Conservation (phyloP, 352 stramenopile genomes). For the Phytopythium montanum region DNA sequence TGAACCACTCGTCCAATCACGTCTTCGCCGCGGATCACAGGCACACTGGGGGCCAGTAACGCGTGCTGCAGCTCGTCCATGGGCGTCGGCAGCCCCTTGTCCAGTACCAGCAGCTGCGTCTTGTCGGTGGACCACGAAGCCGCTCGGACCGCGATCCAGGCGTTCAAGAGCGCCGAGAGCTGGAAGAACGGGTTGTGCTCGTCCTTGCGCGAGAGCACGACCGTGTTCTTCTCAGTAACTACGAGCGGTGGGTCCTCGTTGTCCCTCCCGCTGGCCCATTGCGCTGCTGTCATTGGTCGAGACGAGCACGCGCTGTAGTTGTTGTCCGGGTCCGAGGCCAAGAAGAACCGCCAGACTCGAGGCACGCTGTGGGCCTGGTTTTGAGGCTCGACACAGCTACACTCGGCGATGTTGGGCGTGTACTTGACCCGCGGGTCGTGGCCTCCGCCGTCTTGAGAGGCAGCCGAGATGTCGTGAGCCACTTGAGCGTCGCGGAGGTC, state of each 20-base stretch:
- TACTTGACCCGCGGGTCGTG: conserved; percentile 34
- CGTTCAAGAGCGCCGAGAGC: conserved; percentile 33
- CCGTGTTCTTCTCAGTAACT: conserved; percentile 3
- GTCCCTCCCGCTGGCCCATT: conserved; percentile 3
- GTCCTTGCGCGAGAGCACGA: conserved; percentile 38
- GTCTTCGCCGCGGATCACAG: conserved; percentile 23
- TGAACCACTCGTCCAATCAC: conserved; percentile 29
- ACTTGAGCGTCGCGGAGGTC: conserved; percentile 16
- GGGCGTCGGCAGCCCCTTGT: conserved; percentile 33
- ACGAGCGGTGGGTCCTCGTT: background rate
- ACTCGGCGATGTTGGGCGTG: conserved; percentile 21
- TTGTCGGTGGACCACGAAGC: conserved; percentile 24
- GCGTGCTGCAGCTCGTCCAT: conserved; percentile 44
- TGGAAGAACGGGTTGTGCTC: conserved; percentile 63
- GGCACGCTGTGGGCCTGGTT: background rate
- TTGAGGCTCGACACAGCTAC: conserved; percentile 21
- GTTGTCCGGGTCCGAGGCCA: background rate
- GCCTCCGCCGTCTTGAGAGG: conserved; percentile 21
- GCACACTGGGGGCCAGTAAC: conserved; percentile 23
- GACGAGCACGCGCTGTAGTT: conserved; percentile 8
- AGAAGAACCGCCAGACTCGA: conserved; percentile 5
- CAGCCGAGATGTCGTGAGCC: conserved; percentile 17
- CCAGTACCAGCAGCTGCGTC: conserved; percentile 42
- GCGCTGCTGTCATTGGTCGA: background rate
- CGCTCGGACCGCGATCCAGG: conserved; percentile 33